Evolutionary conservation across 345 rosid species (phyloP), one percentile per base, ranked within the genome.

Genomic region (Erucastrum elatum): DNA sequence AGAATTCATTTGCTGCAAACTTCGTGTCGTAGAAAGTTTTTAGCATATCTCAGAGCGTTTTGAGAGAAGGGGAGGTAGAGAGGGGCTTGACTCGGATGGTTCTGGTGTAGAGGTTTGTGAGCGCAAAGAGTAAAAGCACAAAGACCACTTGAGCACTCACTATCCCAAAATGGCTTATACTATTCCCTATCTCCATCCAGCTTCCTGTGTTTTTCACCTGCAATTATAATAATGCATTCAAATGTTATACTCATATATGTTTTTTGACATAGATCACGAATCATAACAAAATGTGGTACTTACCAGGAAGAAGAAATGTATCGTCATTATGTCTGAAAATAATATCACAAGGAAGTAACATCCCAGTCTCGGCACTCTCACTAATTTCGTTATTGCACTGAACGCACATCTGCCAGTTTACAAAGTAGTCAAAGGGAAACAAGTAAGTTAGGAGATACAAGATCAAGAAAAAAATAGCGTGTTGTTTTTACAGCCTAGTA

Each of bases 291-390:
- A 3, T 35, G 25, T 70, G 49, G 44, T 53, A n/a, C 76, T 78
- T 90, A 94, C 98, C 97, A 94, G 89, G 85, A 92, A 94, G 89
- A 94, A 92, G 84, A 94, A 94, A 83, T 92, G 98, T 72, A 94
- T 87, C 56, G 98, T 92, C 97, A 94, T 94, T 84, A 90, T 86
- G 59, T 94, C 98, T 12, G 97, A 91, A 84, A 91, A 86, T 41
- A 94, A 82, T 74, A 94, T 92, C 29, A 94, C 97, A 10, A 94
- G 93, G 87, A 94, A 94, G 86, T 92, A 94, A 82, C 94, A 91
- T 80, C 98, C 98, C 76, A 93, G 78, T 69, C 94, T 88, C 17
- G 97, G 94, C 79, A 94, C 84, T 77, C 70, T 82, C 29, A 86
- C 87, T 66, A 94, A 82, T 75, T 92, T 92, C 70, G 97, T 87